phyloP scores from a whole-genome alignment of 2,329 filamentous ascomycete genomes.

The Nigrospora sphaerica region DNA sequence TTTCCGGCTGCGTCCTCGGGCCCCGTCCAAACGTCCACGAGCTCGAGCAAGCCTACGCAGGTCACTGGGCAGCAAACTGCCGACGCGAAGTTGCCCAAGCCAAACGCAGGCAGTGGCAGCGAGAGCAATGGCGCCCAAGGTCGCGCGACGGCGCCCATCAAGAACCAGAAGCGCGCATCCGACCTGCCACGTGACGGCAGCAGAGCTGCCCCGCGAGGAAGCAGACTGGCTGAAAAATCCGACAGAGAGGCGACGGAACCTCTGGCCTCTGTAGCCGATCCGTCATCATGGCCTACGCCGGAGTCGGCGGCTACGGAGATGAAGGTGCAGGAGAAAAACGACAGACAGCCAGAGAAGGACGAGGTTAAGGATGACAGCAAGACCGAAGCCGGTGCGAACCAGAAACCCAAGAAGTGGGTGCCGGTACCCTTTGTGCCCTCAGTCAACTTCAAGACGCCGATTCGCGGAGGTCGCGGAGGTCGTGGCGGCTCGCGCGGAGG shows the following conservation, averaged over 20 bases:
- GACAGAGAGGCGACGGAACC: conserved; percentile 23
- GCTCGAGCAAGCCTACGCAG: conserved; percentile 1
- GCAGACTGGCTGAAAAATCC: conserved; percentile 37
- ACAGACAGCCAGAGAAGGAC: conserved; percentile 43
- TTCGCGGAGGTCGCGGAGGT: conserved; percentile 52
- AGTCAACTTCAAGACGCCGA: conserved; percentile 78
- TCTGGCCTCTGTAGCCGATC: conserved; percentile 65
- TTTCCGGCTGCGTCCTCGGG: conserved; percentile 11
- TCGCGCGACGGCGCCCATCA: conserved; percentile 20
- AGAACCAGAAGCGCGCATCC: conserved; percentile 32
- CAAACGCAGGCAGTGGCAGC: not conserved
- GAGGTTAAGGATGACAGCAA: conserved; percentile 52
- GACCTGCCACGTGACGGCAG: conserved; percentile 32
- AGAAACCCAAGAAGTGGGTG: conserved; percentile 78
- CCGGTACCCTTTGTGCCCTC: conserved; percentile 75
- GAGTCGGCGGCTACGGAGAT: conserved; percentile 71
- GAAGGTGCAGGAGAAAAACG: conserved; percentile 64
- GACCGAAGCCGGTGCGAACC: conserved; percentile 41
- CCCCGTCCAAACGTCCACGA: conserved; percentile 13
- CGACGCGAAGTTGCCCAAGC: conserved; percentile 10
- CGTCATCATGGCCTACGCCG: conserved; percentile 83
- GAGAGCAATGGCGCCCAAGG: conserved; percentile 1
- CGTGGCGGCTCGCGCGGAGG: conserved; percentile 20
- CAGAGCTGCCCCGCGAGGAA: conserved; percentile 36
- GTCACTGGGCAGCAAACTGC: not conserved